Percentiles rank a stretch among this genome's conserved stretches.
Evolutionary conservation across 2,329 filamentous ascomycete species (phyloP).

Genomic region (Leptographium lundbergii): DNA sequence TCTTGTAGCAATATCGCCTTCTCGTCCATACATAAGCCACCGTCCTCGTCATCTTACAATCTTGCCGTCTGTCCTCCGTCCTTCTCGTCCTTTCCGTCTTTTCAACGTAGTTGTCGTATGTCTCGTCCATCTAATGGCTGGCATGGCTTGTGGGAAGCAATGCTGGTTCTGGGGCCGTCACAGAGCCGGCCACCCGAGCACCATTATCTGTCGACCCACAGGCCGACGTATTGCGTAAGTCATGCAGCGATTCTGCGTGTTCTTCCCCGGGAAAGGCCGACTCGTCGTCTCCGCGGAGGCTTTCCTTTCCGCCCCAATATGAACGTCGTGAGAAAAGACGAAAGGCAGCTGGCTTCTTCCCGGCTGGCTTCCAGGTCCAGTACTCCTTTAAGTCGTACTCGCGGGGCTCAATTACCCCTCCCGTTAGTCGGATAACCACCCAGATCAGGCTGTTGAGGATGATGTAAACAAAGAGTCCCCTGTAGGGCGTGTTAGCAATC

Average conservation of each 20-base stretch:
- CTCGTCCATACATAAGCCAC: too few species aligned
- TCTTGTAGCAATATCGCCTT: too few species aligned
- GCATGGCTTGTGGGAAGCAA: conserved; percentile 1
- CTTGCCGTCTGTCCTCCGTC: too few species aligned
- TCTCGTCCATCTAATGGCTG: not conserved
- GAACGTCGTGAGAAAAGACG: conserved; percentile 19
- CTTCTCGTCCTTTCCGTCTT: too few species aligned
- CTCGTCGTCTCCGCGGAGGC: conserved; percentile 6
- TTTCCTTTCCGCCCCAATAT: conserved; percentile 15
- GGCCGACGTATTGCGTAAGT: conserved; percentile 1
- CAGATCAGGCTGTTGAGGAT: conserved; percentile 35
- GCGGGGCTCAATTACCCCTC: conserved; percentile 30
- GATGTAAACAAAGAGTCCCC: conserved; percentile 41
- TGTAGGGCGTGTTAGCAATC: conserved; percentile 11
- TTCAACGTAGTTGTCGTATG: too few species aligned
- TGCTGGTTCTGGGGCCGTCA: conserved; percentile 3
- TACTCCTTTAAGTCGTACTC: conserved; percentile 44
- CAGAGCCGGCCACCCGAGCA: not conserved
- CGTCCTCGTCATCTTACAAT: too few species aligned
- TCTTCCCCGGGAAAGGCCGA: conserved; percentile 5
- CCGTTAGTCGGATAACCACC: conserved; percentile 28
- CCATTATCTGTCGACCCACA: conserved; percentile 3
- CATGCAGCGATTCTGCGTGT: conserved; percentile 5
- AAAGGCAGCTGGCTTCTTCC: conserved; percentile 34
- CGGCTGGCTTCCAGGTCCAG: conserved; percentile 39